A percentile compares a stretch with the other conserved stretches of the same genome.
Evolutionary conservation across 345 rosid species (phyloP).

Genomic region (Eucalyptus erythrocorys): DNA sequence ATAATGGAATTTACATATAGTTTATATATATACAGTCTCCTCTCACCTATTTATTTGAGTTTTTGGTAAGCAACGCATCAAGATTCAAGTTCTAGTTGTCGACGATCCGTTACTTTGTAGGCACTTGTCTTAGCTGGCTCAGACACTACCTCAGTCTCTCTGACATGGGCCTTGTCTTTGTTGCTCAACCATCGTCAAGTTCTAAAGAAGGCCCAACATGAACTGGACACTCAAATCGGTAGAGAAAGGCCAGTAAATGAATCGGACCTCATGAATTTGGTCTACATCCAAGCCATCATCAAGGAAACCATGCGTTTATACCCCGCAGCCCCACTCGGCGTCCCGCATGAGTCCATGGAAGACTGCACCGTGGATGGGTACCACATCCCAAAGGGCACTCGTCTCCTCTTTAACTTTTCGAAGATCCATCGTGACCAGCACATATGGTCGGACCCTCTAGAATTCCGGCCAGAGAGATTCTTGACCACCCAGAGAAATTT

Average conservation of each 20-base stretch:
- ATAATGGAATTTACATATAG: too few relatives aligned
- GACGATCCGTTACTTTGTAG: background rate
- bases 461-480: slow-evolving; percentile 28
- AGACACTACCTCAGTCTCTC: slow-evolving; percentile 20
- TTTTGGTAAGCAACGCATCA: background rate
- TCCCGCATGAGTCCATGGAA: slow-evolving; percentile 22
- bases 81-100: background rate
- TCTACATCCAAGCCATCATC: slow-evolving; percentile 17
- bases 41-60: background rate
- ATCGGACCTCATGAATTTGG: slow-evolving; percentile 14
- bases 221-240: slow-evolving; percentile 22
- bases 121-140: slow-evolving; percentile 21
- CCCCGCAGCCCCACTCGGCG: slow-evolving; percentile 14
- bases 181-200: slow-evolving; percentile 18
- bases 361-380: slow-evolving; percentile 20
- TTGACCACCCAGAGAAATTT: slow-evolving; percentile 6
- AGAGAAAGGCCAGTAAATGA: slow-evolving; percentile 7
- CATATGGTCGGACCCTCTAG: slow-evolving; percentile 11
- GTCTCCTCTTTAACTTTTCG: slow-evolving; percentile 1
- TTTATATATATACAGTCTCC: background rate
- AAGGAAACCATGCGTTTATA: slow-evolving; percentile 31
- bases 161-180: slow-evolving; percentile 31
- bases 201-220: slow-evolving; percentile 20
- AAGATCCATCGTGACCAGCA: slow-evolving; percentile 25
- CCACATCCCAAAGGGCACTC: slow-evolving; percentile 18